Base-by-base conservation (phyloP, 495 filamentous ascomycete species). In the Xylaria palmicola region DNA sequence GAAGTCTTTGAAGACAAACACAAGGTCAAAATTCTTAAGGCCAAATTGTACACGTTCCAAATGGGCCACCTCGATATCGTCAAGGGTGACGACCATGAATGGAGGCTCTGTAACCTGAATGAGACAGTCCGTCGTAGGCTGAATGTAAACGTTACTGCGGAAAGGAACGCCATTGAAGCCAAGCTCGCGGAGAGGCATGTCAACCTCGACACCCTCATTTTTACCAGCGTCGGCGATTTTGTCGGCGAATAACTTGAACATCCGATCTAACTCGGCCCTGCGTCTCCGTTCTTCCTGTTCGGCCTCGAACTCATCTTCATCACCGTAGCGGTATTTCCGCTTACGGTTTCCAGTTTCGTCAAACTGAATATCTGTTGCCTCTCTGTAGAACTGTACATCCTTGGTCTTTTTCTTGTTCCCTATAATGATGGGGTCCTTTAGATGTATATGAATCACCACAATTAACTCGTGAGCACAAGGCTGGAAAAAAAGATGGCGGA, bases 401-500 rank as follows among this genome's bases (percentile, higher is more conserved):
- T 93, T 94, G 4, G 95, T 93, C 83, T 98, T 98, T 68, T 82
- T 82, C 80, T 93, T 92, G 83, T 97, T 98, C 37, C 94, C 95
- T 61, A 99, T 91, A 78, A 99, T 90, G 72, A 99, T 97, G 6
- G 95, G 95, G 50, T 97, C 96, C 74, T 95, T 96, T 39, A 99
- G 84, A 74, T 99, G 95, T 53, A 98, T 85, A 69, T 99, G 95
- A 63, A 99, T 98, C 66, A 99, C 88, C 59, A 99, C 95, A 61
- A 99, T 96, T 61, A 99, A 75, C 74, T 99, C 95, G 67, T 95
- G 91, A 52, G 89, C 87, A 68, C 90, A 97, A 34, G 95, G 95
- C 72, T 99, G 95, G 82, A 99, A 99, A 79, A 99, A 99, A 0
- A 98, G 83, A 69, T 98, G 94, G 73, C 96, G 95, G 71, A 99